Base-by-base conservation (phyloP, 2,329 filamentous ascomycete species). In the Aspergillus alliaceus region DNA sequence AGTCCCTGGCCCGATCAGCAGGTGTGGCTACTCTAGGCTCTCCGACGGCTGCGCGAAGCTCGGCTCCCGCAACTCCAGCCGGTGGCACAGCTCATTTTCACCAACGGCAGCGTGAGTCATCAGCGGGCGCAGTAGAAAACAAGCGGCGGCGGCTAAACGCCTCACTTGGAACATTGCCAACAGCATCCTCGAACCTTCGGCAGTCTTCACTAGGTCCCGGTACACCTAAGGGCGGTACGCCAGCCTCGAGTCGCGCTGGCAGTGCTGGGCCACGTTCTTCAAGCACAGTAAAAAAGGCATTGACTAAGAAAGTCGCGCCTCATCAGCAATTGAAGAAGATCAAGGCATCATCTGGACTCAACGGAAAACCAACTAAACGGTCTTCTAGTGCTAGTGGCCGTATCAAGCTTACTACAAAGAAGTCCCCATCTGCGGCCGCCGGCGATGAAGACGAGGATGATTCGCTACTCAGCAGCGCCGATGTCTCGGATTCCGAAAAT, bases 131-230 rank as follows among this genome's bases (percentile, higher is more conserved):
- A n/a, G 69, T 74, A 15, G 82, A 85, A 47, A 82, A 73, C 66
- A 87, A 87, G 71, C 82, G 85, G 6, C 83, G 85, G 27, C 82
- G 84, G 20, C 75, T 84, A 5, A 84, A 83, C 58, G 69, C 76
- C 2, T 80, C 77, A 24, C 72, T 86, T 27, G 79, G 81, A 5
- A 79, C 77, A 20, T 75, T 87, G 0, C 85, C 84, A 2, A 72
- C 78, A 12, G 77, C 81, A 2, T 80, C 82, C 0, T 85, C 82
- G 18, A 79, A 76, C 55, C 77, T 87, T 3, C 81, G 85, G 6
- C 85, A 87, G 68, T 82, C 83, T 0, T 87, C 85, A 0, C 74
- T 85, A 12, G 85, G 85, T 0, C 85, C 84, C 18, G 84, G 84
- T n/a, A 88, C 85, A 1, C 85, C 85, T 4, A 87, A 87, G 66